Evolutionary conservation across 2,329 filamentous ascomycete genomes (phyloP), one percentile per base, ranked within the genome.

Genomic region (Aspergillus caelatus): DNA sequence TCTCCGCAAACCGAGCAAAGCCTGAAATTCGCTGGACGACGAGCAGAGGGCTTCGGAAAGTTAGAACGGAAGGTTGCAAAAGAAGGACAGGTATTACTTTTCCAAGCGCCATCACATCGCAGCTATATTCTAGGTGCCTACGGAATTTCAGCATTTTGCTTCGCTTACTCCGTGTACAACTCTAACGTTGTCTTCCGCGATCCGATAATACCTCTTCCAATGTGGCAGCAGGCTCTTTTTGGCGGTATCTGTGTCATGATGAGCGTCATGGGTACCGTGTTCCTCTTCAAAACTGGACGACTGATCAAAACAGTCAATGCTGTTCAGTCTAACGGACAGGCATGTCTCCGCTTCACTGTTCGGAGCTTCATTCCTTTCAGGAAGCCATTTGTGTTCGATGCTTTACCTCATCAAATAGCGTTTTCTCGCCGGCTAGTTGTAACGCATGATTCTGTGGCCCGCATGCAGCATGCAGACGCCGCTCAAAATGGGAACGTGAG

Each of bases 31-130:
- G 70, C 71, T 16, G 70, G 70, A 28, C 62, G 63, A 65, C 67
- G 70, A 39, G 66, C 77, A 62, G 72, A 82, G 79, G 70, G 81
- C 78, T 60, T 88, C 84, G 77, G 82, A 83, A 70, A 83, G 83
- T 65, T 83, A 23, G 72, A 75, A 50, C 63, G 70, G 9, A 75
- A 82, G 63, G 82, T 92, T 43, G 84, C 86, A 16, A 79, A 80
- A 62, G 85, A 86, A 66, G 72, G 82, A n/a, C 78, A 81, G 1
- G 87, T 89, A 9, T 76, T 85, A 3, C 81, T 92, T 50, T 92
- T 91, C 79, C 82, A 89, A 70, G 84, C 85, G 1, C 87, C 87
- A 16, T 87, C 88, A 1, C 88, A 91, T 70, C 84, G 85, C 62
- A 82, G 83, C 77, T 90, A 88, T 75, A 83, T 89, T 65, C 72